A percentile compares a stretch with the other conserved stretches of the same genome.
Conservation (phyloP, 371 early-diverging fungal species). For the Mucor lusitanicus region DNA sequence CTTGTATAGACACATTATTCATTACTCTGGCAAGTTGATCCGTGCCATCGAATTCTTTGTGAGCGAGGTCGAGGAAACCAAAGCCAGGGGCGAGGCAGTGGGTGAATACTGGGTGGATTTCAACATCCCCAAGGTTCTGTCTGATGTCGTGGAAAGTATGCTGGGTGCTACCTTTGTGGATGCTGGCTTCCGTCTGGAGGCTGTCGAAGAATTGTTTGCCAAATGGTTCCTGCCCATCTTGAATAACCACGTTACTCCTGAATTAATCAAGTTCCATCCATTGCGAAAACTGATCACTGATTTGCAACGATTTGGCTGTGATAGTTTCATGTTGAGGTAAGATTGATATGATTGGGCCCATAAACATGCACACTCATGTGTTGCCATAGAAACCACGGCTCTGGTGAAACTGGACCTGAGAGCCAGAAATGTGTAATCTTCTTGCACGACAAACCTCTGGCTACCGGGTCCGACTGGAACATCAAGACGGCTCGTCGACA, state of each 20-base stretch:
- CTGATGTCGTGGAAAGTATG: constrained; percentile 88
- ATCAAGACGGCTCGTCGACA: constrained; percentile 53
- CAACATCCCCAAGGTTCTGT: constrained; percentile 83
- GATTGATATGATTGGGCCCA: not conserved
- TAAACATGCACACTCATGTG: not conserved
- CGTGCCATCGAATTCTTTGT: constrained; percentile 53
- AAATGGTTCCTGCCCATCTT: constrained; percentile 56
- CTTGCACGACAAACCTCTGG: constrained; percentile 47
- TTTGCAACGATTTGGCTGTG: constrained; percentile 52
- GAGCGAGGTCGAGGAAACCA: constrained; percentile 41
- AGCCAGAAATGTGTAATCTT: constrained; percentile 54
- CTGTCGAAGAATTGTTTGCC: constrained; percentile 51
- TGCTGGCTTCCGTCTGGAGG: constrained; percentile 65
- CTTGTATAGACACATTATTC: constrained; percentile 68
- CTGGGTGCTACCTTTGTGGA: constrained; percentile 92
- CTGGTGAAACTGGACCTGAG: constrained; percentile 26
- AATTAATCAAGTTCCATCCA: constrained; percentile 57
- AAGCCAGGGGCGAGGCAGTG: constrained; percentile 32
- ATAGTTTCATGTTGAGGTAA: constrained; percentile 50
- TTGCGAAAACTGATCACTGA: constrained; percentile 40
- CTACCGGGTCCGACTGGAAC: constrained; percentile 45
- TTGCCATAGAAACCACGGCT: constrained; percentile 40
- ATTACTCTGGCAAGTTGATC: constrained; percentile 58
- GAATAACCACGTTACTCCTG: constrained; percentile 56
- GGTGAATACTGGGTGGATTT: constrained; percentile 75